phyloP scores from a whole-genome alignment of 2,329 filamentous ascomycete species.

The Fusarium haematococcum region DNA sequence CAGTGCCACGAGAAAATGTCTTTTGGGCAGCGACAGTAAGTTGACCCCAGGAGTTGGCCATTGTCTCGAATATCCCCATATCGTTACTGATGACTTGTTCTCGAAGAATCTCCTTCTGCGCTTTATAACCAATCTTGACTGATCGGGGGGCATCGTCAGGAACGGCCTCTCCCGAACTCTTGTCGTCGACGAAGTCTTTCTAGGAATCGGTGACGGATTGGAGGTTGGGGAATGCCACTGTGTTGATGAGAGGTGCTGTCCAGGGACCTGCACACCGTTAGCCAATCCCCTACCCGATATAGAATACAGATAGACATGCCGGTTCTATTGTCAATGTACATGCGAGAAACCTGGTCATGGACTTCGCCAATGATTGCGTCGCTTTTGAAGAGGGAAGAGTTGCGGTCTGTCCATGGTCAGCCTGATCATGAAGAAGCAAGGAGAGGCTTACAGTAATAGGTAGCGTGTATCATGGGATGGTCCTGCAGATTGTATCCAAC shows the following conservation, averaged over 20 bases:
- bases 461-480: constrained; percentile 20
- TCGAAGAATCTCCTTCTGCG: constrained; percentile 11
- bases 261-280: constrained; percentile 13
- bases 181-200: constrained; percentile 3
- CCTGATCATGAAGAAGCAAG: fast-evolving
- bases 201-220: constrained; percentile 1
- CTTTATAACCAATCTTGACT: constrained; percentile 13
- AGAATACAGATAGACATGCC: background rate
- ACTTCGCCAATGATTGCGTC: constrained; percentile 14
- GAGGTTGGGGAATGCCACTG: constrained; percentile 14
- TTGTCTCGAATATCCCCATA: constrained; percentile 20
- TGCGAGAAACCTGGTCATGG: constrained; percentile 2
- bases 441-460: constrained; percentile 11
- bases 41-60: constrained; percentile 20
- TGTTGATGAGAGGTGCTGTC: constrained; percentile 28
- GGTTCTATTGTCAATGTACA: constrained; percentile 19
- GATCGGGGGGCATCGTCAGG: background rate
- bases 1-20: constrained; percentile 20
- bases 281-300: background rate
- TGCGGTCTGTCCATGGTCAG: constrained; percentile 8
- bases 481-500: constrained; percentile 28
- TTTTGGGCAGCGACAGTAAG: constrained; percentile 26
- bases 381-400: constrained; percentile 16
- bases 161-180: constrained; percentile 2
- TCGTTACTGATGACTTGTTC: constrained; percentile 11